Conservation (phyloP, 2,329 filamentous ascomycete species). For the Colletotrichum camelliae region DNA sequence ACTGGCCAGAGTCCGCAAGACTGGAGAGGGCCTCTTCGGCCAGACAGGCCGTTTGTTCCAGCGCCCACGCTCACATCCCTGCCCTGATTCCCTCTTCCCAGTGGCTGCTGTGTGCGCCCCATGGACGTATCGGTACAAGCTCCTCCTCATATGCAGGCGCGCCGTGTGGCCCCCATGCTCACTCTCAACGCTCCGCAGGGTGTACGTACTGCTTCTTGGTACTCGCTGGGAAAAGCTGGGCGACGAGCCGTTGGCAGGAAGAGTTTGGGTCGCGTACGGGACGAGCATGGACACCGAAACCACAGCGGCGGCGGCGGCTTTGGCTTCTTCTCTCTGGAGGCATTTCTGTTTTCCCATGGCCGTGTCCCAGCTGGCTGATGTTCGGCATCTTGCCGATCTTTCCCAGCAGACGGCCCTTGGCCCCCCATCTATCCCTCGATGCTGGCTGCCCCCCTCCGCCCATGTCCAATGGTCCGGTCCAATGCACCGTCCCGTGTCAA, state of each 20-base stretch:
- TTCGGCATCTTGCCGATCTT: background rate
- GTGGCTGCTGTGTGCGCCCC: background rate
- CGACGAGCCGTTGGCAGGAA: background rate
- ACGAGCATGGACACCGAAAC: background rate
- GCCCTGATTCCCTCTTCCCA: background rate
- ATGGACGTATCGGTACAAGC: background rate
- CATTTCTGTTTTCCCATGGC: background rate
- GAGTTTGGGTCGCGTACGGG: background rate
- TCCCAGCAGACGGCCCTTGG: background rate
- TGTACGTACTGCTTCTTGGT: background rate
- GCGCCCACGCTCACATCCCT: background rate
- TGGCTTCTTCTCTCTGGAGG: constrained; percentile 13
- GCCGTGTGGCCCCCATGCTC: background rate
- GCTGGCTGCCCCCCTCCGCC: background rate
- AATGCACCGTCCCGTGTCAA: background rate
- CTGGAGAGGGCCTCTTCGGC: background rate
- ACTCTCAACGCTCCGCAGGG: background rate
- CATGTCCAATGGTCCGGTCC: background rate
- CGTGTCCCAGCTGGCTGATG: background rate
- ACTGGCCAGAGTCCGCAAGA: background rate
- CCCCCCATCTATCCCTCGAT: background rate
- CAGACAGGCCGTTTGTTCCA: constrained; percentile 8
- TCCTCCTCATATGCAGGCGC: background rate
- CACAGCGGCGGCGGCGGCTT: background rate
- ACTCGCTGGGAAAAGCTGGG: background rate